These are phyloP conservation scores for Blastocystis sp. DNA, from an alignment of 352 stramenopile species.

Conservation along the genomic window DNA sequence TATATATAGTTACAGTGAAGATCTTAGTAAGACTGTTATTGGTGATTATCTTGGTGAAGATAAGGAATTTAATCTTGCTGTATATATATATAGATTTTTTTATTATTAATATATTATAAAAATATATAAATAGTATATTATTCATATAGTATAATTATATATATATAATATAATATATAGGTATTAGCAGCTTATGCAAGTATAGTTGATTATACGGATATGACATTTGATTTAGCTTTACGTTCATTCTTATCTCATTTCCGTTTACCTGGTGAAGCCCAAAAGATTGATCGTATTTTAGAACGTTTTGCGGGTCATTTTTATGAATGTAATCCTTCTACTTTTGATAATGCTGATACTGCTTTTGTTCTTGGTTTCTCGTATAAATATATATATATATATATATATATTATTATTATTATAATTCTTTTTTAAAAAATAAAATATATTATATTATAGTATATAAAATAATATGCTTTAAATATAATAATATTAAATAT, in stretches of 20 bases:
- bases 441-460: too few species aligned
- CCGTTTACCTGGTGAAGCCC: slow-evolving; percentile 85
- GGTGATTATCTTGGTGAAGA: slow-evolving; percentile 90
- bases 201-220: slow-evolving; percentile 72
- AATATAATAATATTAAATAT: too few species aligned
- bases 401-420: too few species aligned
- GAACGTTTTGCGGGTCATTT: slow-evolving; percentile 92
- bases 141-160: too few species aligned
- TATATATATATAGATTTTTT: too few species aligned
- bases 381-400: too few species aligned
- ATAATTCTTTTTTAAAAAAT: too few species aligned
- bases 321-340: slow-evolving; percentile 56
- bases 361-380: slow-evolving; percentile 93
- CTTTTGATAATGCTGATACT: slow-evolving; percentile 81
- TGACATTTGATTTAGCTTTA: slow-evolving; percentile 83
- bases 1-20: slow-evolving; percentile 62
- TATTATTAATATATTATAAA: too few species aligned
- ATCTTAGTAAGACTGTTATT: slow-evolving; percentile 84
- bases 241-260: slow-evolving; percentile 86
- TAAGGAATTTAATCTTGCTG: slow-evolving; percentile 57
- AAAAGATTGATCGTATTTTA: slow-evolving; percentile 99
- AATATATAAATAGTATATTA: too few species aligned
- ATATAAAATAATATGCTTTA: too few species aligned
- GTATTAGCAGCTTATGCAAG: slow-evolving; percentile 87
- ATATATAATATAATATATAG: too few species aligned